Evolutionary conservation across 1,284 basidiomycete genomes (phyloP), one percentile per base, ranked within the genome.

Genomic region (Puccinia coronata): DNA sequence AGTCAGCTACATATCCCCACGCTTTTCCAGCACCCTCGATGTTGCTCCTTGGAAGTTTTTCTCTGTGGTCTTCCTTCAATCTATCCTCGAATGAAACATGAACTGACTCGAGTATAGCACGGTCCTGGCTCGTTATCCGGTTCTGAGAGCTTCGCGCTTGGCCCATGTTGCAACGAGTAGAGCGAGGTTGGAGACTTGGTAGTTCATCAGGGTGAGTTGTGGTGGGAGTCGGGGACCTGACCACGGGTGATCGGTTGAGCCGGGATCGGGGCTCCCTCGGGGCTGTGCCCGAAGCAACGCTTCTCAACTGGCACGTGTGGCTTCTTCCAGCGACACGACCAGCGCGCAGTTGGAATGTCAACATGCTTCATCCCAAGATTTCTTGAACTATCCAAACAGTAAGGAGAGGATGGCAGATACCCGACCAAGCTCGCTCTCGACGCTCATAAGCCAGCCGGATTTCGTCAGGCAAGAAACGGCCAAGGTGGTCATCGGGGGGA

Each of bases 61-160:
- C n/a, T n/a, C 28, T 71, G 14, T 43, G 14, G 0, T 71, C n/a
- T 12, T 49, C 43, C 31, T 43, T 36, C 39, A 28, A 18, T n/a
- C n/a, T n/a, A n/a, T n/a, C n/a, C 16, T 36, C 49, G 34, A 39
- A 36, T 39, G 36, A 53, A n/a, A 53, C 51, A 23, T 23, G 36
- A 16, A 57, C 72, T 74, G 5, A 98, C 96, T 98, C 95, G 81
- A 98, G 90, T 76, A 98, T 92, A 55, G 96, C 96, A 82, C 92
- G 90, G 87, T 99, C 96, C 86, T 97, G 96, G 55, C 91, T 88
- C 11, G 96, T 98, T 83, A 99, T 92, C 88, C 55, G 49, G 25
- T 47, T 2, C 23, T 71, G 69, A 34, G 69, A 71, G n/a, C 69
- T 71, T 23, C 47, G 47, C 34, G 16, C 31, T 55, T 51, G 69